Base-by-base conservation (phyloP, 805 yeast genomes). In the Candida ulmi region DNA sequence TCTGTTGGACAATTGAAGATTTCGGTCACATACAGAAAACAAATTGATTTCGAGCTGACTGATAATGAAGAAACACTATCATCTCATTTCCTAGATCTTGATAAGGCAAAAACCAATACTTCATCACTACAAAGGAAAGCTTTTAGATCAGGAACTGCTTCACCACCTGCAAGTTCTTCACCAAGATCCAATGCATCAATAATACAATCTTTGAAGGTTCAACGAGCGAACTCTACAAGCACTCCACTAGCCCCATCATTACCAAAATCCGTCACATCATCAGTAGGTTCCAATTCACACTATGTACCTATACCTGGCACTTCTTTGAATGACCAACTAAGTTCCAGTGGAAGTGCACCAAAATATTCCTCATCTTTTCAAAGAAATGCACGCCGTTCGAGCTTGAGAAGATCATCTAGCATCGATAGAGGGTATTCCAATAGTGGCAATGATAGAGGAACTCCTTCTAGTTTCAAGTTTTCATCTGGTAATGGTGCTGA, bases 11-110 rank as follows among this genome's bases (percentile, higher is more conserved):
- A 81, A 1, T 61, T 91, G 38, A 71, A 77, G 42, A 72, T 86
- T 7, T 78, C 93, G 0, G 93, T 87, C 1, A 82, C 95, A 2
- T 91, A 84, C 53, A 71, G 99, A 41, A 71, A 68, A 30, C 83
- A 88, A 54, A 70, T 78, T 45, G 72, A 76, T 35, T 91, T 91
- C 61, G 64, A 72, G 30, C 64, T 88, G 11, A 76, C 71, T 45
- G 88, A 81, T 49, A 75, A 76, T 31, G 93, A 85, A 51, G 78
- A 76, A 41, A 59, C 79, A 5, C 58, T 82, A 19, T 74, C 85
- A 6, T 70, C 70, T 33, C 82, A 78, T 44, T 78, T 81, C 51
- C 57, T 70, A 23, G 63, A 63, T 34, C 57, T 75, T 50, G 85
- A 78, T 48, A 52, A 53, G 19, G 26, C 44, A 25, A 17, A 25